Base-by-base conservation (phyloP, 352 stramenopile genomes). In the Plasmopara viticola region DNA sequence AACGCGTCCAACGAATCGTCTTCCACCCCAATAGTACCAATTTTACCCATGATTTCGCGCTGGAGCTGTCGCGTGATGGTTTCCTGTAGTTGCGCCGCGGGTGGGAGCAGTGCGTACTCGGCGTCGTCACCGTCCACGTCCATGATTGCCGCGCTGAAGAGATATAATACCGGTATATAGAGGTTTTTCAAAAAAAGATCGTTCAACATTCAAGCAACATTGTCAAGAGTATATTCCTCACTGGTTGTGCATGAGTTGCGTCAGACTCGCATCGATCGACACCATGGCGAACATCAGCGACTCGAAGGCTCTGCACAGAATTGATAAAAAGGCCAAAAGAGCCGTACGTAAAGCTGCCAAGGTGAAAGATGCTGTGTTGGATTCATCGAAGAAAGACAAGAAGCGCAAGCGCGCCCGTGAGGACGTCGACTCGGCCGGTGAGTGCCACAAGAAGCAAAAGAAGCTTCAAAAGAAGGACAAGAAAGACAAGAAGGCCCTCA, bases 21-120 rank as follows among this genome's bases (percentile, higher is more conserved):
- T n/a, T 53, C 20, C n/a, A 33, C 1, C 7, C 20, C 17, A 15
- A 51, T 3, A 9, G 15, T 25, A 2, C 48, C 50, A 6, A 55
- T 40, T 15, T 74, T 61, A 40, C 64, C 62, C 45, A 87, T 56
- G 29, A 89, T 80, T 62, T 86, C 73, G 34, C 73, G 73, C 69
- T 86, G 78, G 39, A 86, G 60, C 55, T 79, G 68, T 43, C 66
- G 74, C 7, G 71, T 76, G 52, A 86, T 69, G 28, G 66, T 84
- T 18, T 84, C 78, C 33, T 59, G 45, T 13, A 57, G 61, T n/a
- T 52, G 42, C 14, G 44, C 25, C 17, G 43, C 51, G 48, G 74
- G 64, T 43, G 64, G 51, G 17, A 48, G 49, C 41, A 82, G 77
- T 47, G 56, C 53, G 56, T 70, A 74, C 49, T 64, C 46, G 20